phyloP scores from a whole-genome alignment of 1,284 basidiomycete species.

The Malassezia japonica region DNA sequence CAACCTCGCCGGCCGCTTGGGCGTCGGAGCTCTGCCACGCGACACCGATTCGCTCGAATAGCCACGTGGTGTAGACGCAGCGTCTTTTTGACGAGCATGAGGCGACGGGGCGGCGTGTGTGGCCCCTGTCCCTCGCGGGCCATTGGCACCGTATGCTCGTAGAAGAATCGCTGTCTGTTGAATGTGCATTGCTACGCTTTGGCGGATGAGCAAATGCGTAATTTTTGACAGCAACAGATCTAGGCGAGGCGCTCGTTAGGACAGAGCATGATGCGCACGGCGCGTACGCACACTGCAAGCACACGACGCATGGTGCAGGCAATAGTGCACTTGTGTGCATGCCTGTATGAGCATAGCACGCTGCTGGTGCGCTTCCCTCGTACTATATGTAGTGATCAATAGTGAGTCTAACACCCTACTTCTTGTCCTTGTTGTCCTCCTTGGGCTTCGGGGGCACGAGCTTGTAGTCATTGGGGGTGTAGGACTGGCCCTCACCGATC shows the following conservation, averaged over 20 bases:
- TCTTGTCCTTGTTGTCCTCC: constrained; percentile 44
- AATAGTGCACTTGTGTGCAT: no score
- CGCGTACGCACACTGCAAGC: no score
- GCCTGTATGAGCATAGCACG: no score
- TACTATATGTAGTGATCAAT: no score
- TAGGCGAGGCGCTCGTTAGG: not conserved
- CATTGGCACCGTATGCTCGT: constrained; percentile 3
- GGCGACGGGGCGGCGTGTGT: constrained; percentile 17
- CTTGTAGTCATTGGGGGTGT: constrained; percentile 53
- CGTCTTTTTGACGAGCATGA: constrained; percentile 4
- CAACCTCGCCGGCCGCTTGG: constrained; percentile 47
- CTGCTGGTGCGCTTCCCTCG: no score
- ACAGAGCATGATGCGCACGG: no score
- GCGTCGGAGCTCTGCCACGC: constrained; percentile 37
- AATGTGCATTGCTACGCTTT: constrained; percentile 11
- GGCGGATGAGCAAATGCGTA: constrained; percentile 12
- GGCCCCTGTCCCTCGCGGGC: constrained; percentile 15
- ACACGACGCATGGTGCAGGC: no score
- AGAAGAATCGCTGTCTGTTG: constrained; percentile 16
- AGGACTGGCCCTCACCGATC: constrained; percentile 70
- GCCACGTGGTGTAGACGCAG: constrained; percentile 7
- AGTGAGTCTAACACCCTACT: no score
- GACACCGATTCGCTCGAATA: constrained; percentile 17
- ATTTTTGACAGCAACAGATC: constrained; percentile 14
- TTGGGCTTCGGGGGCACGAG: constrained; percentile 50